Evolutionary conservation across 2,329 filamentous ascomycete species (phyloP).

Genomic region (Trichoderma hamatum): DNA sequence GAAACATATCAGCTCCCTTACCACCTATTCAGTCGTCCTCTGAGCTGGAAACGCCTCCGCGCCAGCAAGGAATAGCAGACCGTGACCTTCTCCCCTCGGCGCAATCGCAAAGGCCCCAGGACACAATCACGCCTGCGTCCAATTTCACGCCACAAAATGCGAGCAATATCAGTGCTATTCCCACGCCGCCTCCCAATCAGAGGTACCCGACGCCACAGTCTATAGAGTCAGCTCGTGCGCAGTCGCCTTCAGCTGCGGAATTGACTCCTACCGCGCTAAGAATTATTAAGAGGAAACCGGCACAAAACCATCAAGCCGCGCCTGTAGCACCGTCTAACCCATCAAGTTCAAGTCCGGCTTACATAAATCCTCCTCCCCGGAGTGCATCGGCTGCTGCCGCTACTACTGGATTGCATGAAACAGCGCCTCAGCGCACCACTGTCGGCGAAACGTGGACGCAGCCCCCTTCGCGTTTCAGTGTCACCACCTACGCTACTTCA

Average conservation of each 20-base stretch:
- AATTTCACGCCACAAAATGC: conserved; percentile 24
- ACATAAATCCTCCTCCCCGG: not conserved
- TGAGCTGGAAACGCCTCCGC: conserved; percentile 41
- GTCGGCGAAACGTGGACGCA: conserved; percentile 49
- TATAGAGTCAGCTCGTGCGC: conserved; percentile 24
- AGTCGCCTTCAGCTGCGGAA: conserved; percentile 32
- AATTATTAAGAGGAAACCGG: conserved; percentile 52
- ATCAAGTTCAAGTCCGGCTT: conserved; percentile 24
- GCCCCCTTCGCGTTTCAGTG: conserved; percentile 64
- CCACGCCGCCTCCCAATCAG: conserved; percentile 41
- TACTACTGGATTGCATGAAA: conserved; percentile 22
- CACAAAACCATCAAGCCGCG: conserved; percentile 34
- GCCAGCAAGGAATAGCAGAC: conserved; percentile 37
- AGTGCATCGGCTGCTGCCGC: conserved; percentile 28
- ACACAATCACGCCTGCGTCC: conserved; percentile 27
- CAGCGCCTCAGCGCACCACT: conserved; percentile 28
- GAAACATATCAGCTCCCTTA: conserved; percentile 23
- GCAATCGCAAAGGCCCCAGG: conserved; percentile 36
- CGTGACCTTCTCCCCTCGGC: conserved; percentile 43
- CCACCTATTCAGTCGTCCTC: conserved; percentile 31
- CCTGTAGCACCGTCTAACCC: conserved; percentile 2
- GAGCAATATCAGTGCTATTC: conserved; percentile 35
- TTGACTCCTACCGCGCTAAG: conserved; percentile 39
- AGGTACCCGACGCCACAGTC: conserved; percentile 14
- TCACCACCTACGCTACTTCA: conserved; percentile 63